Evolutionary conservation across 345 rosid genomes (phyloP).

Genomic region (Psidium guajava): DNA sequence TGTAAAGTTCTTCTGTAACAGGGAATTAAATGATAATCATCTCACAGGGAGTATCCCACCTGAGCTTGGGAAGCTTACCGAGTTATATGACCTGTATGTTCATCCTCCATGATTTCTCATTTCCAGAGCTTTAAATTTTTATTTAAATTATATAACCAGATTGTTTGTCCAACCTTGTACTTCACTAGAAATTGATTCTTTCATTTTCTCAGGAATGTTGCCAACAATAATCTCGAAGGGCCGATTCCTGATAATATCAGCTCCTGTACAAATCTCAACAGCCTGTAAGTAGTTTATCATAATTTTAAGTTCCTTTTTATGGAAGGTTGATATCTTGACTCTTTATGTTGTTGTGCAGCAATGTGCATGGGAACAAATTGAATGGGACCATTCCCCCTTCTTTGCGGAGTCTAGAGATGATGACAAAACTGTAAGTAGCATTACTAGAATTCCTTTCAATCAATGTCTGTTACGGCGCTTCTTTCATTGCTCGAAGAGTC

Average conservation of each 20-base stretch:
- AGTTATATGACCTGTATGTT: constrained; percentile 86
- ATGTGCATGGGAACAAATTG: constrained; percentile 76
- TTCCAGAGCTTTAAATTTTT: not conserved
- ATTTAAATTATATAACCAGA: not conserved
- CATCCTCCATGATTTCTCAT: not conserved
- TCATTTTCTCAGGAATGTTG: constrained; percentile 54
- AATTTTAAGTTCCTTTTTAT: not conserved
- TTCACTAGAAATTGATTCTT: too few relatives aligned
- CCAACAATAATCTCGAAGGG: constrained; percentile 73
- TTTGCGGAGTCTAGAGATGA: constrained; percentile 77
- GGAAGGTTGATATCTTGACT: not conserved
- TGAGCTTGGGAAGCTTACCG: constrained; percentile 94
- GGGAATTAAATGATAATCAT: constrained; percentile 83
- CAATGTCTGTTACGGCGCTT: not conserved
- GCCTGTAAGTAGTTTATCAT: constrained; percentile 45
- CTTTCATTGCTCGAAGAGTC: not conserved
- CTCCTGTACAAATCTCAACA: constrained; percentile 82
- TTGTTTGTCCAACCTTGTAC: not conserved
- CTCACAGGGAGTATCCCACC: constrained; percentile 70
- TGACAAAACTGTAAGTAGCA: constrained; percentile 77
- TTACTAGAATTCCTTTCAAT: not conserved
- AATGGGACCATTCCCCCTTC: constrained; percentile 68
- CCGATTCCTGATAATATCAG: constrained; percentile 81
- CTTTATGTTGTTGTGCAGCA: constrained; percentile 28
- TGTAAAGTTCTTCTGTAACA: constrained; percentile 17